Evolutionary conservation across 805 yeast genomes (phyloP).

Genomic region (Brettanomyces anomalus): DNA sequence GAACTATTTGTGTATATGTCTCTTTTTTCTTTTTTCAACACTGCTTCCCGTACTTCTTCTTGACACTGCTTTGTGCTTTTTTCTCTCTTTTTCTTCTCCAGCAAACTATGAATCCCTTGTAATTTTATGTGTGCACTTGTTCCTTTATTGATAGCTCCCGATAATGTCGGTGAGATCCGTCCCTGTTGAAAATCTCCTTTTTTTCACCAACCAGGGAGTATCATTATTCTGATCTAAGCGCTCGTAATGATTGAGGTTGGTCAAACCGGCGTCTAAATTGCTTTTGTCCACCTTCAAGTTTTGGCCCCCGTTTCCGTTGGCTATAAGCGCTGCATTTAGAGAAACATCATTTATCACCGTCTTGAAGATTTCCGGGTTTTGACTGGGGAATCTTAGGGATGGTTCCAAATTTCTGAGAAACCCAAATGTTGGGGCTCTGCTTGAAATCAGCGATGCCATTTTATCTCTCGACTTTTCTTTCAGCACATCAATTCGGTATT

Average conservation of each 20-base stretch:
- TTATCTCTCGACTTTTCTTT: neutral
- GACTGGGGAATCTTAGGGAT: neutral
- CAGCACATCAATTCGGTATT: neutral
- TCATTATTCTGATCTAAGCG: neutral
- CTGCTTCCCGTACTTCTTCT: too few species aligned
- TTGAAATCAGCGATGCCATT: neutral
- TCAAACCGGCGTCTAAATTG: constrained; percentile 1
- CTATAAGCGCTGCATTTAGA: constrained; percentile 29
- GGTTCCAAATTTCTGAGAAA: neutral
- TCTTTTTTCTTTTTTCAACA: too few species aligned
- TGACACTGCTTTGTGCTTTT: too few species aligned
- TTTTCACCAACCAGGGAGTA: neutral
- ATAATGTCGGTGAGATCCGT: neutral
- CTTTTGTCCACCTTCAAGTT: neutral
- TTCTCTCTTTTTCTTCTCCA: too few species aligned
- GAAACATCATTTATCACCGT: constrained; percentile 29
- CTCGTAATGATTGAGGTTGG: constrained; percentile 1
- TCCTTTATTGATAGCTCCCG: neutral
- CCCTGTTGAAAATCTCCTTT: neutral
- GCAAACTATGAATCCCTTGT: too few species aligned
- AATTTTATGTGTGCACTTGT: too few species aligned
- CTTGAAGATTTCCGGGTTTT: constrained; percentile 16
- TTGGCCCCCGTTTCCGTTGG: constrained; percentile 19
- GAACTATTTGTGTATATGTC: too few species aligned
- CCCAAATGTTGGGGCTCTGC: neutral